Percentiles rank a stretch among this genome's conserved stretches.
Conservation (phyloP, 78 protist genomes). For the Polysphondylium violaceum region DNA sequence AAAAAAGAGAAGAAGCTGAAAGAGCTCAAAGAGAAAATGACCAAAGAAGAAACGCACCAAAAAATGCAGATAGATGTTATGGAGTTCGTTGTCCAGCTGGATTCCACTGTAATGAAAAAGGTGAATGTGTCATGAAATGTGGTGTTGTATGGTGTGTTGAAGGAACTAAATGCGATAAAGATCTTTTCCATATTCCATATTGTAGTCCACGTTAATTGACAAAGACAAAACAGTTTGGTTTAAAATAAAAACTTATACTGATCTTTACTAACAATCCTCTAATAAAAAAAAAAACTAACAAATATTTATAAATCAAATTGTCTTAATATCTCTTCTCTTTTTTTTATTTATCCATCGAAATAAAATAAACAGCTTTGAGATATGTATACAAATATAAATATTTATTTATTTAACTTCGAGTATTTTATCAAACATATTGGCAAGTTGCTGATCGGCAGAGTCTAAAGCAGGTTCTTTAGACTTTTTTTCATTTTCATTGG, state of each 20-base stretch:
- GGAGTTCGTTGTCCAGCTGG: constrained; percentile 8
- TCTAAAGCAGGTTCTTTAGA: too few species aligned
- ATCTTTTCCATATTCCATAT: not conserved
- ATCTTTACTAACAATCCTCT: not conserved
- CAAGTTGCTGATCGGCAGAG: too few species aligned
- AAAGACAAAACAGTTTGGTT: too few species aligned
- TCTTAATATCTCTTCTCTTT: not conserved
- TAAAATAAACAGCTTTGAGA: too few species aligned
- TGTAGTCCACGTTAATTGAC: not conserved
- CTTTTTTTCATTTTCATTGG: too few species aligned
- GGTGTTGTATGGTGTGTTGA: constrained; percentile 8
- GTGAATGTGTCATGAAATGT: constrained; percentile 9
- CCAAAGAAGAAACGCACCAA: not conserved
- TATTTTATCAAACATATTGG: too few species aligned
- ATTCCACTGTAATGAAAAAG: constrained; percentile 3
- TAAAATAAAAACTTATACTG: not conserved
- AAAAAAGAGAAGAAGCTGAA: constrained; percentile 14
- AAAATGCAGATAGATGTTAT: not conserved
- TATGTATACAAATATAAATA: too few species aligned
- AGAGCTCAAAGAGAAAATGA: not conserved
- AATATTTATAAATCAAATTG: not conserved
- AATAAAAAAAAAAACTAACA: not conserved
- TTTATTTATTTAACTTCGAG: too few species aligned
- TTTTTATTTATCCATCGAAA: not conserved
- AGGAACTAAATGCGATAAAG: constrained; percentile 15